Evolutionary conservation across 352 stramenopile species (phyloP).

Genomic region (Pythium pyrilobum): DNA sequence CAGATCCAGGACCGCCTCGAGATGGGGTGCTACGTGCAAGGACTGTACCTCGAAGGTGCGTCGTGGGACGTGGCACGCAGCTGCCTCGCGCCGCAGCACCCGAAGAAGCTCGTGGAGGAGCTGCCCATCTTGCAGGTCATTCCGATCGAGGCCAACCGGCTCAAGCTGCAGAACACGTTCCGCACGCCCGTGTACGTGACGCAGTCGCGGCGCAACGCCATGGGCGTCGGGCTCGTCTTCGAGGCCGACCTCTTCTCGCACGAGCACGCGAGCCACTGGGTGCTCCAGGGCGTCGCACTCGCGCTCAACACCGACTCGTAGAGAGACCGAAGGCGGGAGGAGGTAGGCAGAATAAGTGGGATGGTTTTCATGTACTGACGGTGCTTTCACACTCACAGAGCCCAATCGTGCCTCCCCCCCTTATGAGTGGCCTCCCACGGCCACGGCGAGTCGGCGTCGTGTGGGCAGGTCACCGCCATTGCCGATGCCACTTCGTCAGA

Average conservation of each 20-base stretch:
- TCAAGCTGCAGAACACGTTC: slow-evolving; percentile 95
- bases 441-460: too few species aligned
- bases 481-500: too few species aligned
- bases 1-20: slow-evolving; percentile 72
- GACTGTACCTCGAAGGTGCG: slow-evolving; percentile 92
- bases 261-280: slow-evolving; percentile 92
- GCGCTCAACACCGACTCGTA: slow-evolving; percentile 91
- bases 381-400: too few species aligned
- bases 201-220: slow-evolving; percentile 91
- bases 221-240: slow-evolving; percentile 95
- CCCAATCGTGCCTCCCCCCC: too few species aligned
- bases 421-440: too few species aligned
- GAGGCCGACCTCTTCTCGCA: slow-evolving; percentile 90
- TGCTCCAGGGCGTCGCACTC: slow-evolving; percentile 93
- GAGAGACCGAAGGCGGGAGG: too few species aligned
- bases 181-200: slow-evolving; percentile 95
- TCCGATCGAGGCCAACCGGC: slow-evolving; percentile 91
- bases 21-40: slow-evolving; percentile 89
- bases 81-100: slow-evolving; percentile 82
- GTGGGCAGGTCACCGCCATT: too few species aligned
- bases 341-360: too few species aligned
- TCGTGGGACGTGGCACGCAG: slow-evolving; percentile 84
- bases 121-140: slow-evolving; percentile 94
- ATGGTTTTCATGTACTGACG: too few species aligned
- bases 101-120: slow-evolving; percentile 94